Evolutionary conservation across 352 stramenopile genomes (phyloP).

Genomic region (Phytophthora niederhauseri): DNA sequence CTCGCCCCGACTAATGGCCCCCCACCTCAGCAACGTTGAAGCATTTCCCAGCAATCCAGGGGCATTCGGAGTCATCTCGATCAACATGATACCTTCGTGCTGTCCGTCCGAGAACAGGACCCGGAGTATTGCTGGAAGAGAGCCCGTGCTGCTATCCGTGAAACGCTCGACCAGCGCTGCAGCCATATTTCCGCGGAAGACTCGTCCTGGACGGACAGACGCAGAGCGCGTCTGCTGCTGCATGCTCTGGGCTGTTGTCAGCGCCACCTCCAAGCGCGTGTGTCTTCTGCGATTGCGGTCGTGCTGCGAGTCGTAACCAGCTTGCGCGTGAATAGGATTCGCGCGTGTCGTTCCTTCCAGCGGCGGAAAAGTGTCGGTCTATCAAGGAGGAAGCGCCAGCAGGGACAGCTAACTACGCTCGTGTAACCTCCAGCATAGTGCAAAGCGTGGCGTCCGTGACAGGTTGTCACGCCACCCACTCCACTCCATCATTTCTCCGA

Average conservation of each 20-base stretch:
- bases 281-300: constrained; percentile 12
- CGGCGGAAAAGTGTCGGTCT: background rate
- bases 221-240: background rate
- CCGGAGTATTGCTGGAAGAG: background rate
- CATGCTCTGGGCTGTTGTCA: constrained; percentile 17
- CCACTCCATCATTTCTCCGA: background rate
- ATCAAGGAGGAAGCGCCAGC: constrained; percentile 7
- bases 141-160: constrained; percentile 4
- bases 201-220: constrained; percentile 10
- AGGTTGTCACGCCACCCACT: background rate
- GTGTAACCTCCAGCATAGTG: constrained; percentile 4
- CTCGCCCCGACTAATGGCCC: no score
- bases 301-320: background rate
- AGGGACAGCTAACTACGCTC: background rate
- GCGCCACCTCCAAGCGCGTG: constrained; percentile 7
- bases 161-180: constrained; percentile 5
- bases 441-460: background rate
- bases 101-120: background rate
- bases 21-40: background rate
- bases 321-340: background rate
- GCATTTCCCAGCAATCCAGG: background rate
- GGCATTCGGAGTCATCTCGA: background rate
- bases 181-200: constrained; percentile 13
- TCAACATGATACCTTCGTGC: background rate
- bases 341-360: background rate